Percentiles rank a stretch among this genome's conserved stretches.
Evolutionary conservation across 129 eudicot genomes (phyloP).

Genomic region (Arctium lappa): DNA sequence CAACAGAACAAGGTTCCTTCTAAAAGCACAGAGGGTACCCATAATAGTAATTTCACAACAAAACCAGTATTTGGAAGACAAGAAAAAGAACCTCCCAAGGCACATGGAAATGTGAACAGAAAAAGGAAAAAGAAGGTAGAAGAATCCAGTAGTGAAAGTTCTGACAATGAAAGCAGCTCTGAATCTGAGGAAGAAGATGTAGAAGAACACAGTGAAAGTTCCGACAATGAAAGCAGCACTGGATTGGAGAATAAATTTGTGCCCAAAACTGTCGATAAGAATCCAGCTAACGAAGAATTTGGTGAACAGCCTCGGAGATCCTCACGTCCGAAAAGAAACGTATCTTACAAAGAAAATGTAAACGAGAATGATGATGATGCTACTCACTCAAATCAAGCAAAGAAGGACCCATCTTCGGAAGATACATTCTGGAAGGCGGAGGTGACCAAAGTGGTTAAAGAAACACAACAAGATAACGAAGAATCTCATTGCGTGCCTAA

Average conservation of each 20-base stretch:
- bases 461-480: background rate
- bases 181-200: conserved; percentile 28
- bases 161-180: conserved; percentile 28
- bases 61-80: conserved; percentile 16
- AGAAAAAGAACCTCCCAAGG: conserved; percentile 17
- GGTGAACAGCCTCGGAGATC: conserved; percentile 56
- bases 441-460: conserved; percentile 14
- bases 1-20: conserved; percentile 27
- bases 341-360: conserved; percentile 50
- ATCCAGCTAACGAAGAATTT: conserved; percentile 5
- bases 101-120: conserved; percentile 23
- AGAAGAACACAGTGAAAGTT: conserved; percentile 39
- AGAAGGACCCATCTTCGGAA: background rate
- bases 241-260: conserved; percentile 34
- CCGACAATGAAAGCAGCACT: conserved; percentile 15
- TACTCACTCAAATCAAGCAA: conserved; percentile 22
- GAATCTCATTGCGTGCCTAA: background rate
- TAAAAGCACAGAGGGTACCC: background rate
- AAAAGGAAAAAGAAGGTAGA: conserved; percentile 43
- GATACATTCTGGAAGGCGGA: conserved; percentile 26
- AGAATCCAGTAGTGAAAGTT: conserved; percentile 41
- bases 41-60: conserved; percentile 10
- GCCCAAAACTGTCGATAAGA: conserved; percentile 21
- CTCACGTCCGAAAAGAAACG: conserved; percentile 44
- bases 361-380: conserved; percentile 32